These are phyloP conservation scores for Ceratobasidium sp. DNA, from an alignment of 1,284 basidiomycete genomes.

Conservation along the genomic window DNA sequence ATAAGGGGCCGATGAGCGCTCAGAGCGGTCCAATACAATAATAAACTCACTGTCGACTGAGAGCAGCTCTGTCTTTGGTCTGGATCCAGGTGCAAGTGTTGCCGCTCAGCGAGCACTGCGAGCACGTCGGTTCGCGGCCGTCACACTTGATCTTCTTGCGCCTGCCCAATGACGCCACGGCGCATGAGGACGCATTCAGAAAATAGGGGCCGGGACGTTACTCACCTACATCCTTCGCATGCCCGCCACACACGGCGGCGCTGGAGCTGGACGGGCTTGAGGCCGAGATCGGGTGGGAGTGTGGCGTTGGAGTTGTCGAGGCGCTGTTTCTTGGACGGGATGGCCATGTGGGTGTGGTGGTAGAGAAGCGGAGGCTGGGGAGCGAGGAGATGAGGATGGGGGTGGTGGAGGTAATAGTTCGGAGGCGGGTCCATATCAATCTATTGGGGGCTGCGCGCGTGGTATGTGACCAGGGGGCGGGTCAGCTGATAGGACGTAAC, in stretches of 20 bases:
- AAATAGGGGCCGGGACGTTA: conserved; percentile 32
- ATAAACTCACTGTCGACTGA: conserved; percentile 79
- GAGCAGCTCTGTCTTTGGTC: conserved; percentile 84
- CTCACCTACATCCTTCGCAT: conserved; percentile 84
- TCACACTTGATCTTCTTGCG: conserved; percentile 92
- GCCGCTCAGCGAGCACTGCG: conserved; percentile 75
- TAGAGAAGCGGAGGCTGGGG: conserved; percentile 50
- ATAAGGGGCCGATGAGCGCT: conserved; percentile 30
- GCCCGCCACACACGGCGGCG: conserved; percentile 81
- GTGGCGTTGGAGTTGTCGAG: conserved; percentile 64
- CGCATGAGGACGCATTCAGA: conserved; percentile 45
- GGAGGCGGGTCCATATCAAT: conserved; percentile 34
- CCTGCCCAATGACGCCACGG: conserved; percentile 55
- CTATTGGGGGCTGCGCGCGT: conserved; percentile 39
- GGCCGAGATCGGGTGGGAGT: conserved; percentile 62
- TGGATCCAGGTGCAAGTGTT: conserved; percentile 85
- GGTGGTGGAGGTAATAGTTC: conserved; percentile 48
- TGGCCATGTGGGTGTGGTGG: conserved; percentile 61
- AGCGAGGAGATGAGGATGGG: conserved; percentile 56
- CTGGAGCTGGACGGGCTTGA: conserved; percentile 71
- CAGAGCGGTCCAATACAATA: background rate
- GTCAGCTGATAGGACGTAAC: conserved; percentile 42
- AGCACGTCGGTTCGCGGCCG: conserved; percentile 83
- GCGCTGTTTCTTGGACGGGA: conserved; percentile 74
- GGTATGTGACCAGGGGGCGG: conserved; percentile 41